A percentile compares a stretch with the other conserved stretches of the same genome.
Evolutionary conservation across 2,329 filamentous ascomycete species (phyloP).

Genomic region (Botrytis paeoniae): DNA sequence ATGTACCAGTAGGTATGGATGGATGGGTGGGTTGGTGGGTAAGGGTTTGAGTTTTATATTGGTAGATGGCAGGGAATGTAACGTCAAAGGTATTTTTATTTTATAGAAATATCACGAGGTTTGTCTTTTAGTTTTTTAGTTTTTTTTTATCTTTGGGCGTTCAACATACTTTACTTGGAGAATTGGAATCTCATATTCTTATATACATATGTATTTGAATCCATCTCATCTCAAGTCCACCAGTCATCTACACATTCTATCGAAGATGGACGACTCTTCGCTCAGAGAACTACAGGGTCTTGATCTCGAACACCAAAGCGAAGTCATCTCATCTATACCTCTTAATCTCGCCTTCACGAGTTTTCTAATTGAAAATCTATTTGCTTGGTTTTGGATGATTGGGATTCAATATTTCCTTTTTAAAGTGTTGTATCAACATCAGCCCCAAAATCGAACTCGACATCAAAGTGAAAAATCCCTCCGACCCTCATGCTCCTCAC

Average conservation of each 20-base stretch:
- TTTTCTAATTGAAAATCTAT: background rate
- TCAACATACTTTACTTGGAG: background rate
- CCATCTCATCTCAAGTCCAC: background rate
- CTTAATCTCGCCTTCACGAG: background rate
- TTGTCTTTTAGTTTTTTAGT: background rate
- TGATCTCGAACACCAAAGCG: background rate
- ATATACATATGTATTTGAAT: background rate
- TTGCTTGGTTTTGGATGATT: conserved; percentile 12
- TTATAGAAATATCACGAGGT: background rate
- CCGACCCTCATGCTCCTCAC: background rate
- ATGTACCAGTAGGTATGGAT: background rate
- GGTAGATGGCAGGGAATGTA: background rate
- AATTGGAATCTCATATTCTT: background rate
- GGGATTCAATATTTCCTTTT: conserved; percentile 11
- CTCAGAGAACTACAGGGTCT: background rate
- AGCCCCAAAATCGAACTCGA: background rate
- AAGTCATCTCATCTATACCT: background rate
- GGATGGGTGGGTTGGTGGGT: too few species aligned
- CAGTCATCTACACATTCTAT: background rate
- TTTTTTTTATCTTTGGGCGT: background rate
- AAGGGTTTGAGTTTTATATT: background rate
- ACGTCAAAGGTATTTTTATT: background rate
- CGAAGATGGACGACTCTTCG: background rate
- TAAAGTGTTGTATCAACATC: background rate
- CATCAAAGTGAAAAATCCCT: background rate